phyloP scores from a whole-genome alignment of 768 basidiomycete genomes.

The Suillus clintonianus region DNA sequence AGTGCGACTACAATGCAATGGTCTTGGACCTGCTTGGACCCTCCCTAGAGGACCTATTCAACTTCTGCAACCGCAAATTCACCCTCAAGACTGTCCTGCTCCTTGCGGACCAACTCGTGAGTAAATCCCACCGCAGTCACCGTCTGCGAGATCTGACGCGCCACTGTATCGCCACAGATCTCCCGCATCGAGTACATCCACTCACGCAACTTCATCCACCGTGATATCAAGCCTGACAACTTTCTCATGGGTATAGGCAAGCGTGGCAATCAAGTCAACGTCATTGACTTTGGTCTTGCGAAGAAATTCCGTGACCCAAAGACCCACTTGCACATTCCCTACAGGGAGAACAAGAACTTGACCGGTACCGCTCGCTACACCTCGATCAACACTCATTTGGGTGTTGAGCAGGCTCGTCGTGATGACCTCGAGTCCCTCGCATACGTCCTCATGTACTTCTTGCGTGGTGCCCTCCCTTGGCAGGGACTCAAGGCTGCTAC shows the following conservation, averaged over 20 bases:
- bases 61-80: conserved; percentile 98
- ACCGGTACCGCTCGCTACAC: conserved; percentile 99
- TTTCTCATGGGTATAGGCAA: conserved; percentile 99
- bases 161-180: conserved; percentile 56
- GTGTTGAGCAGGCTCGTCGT: conserved; percentile 96
- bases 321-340: conserved; percentile 99
- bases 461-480: conserved; percentile 97
- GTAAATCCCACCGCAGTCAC: conserved; percentile 29
- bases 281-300: conserved; percentile 96
- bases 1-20: conserved; percentile 99
- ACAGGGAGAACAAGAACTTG: conserved; percentile 99
- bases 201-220: conserved; percentile 97
- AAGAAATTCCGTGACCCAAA: conserved; percentile 99
- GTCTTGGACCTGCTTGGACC: conserved; percentile 95
- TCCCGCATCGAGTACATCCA: conserved; percentile 99
- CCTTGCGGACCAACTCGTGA: conserved; percentile 92
- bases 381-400: conserved; percentile 98
- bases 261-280: conserved; percentile 99
- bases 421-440: conserved; percentile 98
- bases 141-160: conserved; percentile 45
- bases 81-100: conserved; percentile 95
- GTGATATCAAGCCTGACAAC: conserved; percentile 99
- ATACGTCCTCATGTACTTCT: conserved; percentile 99
- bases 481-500: conserved; percentile 99
- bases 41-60: conserved; percentile 89